Percentiles rank a stretch among this genome's conserved stretches.
These are phyloP conservation scores for Fusarium bulbicola DNA, from an alignment of 2,329 filamentous ascomycete species.

Conservation along the genomic window DNA sequence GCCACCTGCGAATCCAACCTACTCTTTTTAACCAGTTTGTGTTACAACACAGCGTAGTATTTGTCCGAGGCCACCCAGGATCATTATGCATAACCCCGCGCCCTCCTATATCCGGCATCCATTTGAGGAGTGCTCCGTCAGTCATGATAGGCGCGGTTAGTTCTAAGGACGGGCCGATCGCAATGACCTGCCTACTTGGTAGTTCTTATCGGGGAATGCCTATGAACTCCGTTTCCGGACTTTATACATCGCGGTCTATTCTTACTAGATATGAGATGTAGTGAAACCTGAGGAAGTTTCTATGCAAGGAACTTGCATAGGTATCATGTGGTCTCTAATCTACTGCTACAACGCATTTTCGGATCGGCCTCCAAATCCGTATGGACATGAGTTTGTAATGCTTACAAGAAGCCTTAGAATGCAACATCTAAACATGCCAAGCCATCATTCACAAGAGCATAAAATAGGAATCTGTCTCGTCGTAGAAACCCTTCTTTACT, in stretches of 20 bases:
- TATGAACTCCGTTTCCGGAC: neutral
- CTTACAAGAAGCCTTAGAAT: rapidly evolving
- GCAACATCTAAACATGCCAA: neutral
- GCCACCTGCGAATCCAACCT: neutral
- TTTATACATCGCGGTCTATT: neutral
- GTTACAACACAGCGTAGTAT: neutral
- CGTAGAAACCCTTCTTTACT: rapidly evolving
- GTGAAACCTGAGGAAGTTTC: neutral
- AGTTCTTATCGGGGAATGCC: rapidly evolving
- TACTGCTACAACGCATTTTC: neutral
- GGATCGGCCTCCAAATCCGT: neutral
- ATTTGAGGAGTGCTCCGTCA: neutral
- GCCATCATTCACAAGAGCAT: rapidly evolving
- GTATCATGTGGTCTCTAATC: no score
- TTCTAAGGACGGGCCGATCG: neutral
- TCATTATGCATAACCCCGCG: neutral
- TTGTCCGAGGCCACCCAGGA: neutral
- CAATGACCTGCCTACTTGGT: neutral
- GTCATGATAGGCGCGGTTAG: neutral
- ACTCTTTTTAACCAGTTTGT: neutral
- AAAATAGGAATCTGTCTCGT: neutral
- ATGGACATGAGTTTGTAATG: neutral
- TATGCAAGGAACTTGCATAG: neutral
- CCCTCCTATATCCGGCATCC: neutral
- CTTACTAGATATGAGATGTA: neutral